phyloP scores from a whole-genome alignment of 1,284 basidiomycete species.

The Cystobasidiaceae sp. region DNA sequence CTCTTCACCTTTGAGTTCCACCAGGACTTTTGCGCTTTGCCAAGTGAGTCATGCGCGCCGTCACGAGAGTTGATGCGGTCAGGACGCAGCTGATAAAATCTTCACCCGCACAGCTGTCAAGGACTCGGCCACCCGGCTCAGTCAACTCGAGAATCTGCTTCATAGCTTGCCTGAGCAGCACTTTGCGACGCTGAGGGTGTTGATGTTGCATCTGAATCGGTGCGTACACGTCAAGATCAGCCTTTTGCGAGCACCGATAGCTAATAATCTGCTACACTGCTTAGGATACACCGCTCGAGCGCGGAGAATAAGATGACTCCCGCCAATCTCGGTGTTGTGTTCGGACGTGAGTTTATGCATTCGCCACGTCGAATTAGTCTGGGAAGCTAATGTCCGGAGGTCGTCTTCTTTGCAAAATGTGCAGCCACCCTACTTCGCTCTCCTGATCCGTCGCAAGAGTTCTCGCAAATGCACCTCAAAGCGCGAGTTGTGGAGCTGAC shows the following conservation, averaged over 20 bases:
- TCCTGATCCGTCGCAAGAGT: slow-evolving; percentile 76
- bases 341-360: slow-evolving; percentile 72
- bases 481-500: slow-evolving; percentile 66
- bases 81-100: not conserved
- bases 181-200: slow-evolving; percentile 71
- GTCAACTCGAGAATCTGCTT: slow-evolving; percentile 63
- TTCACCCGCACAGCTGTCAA: slow-evolving; percentile 52
- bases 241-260: not conserved
- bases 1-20: slow-evolving; percentile 86
- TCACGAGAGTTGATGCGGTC: not conserved
- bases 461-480: slow-evolving; percentile 65
- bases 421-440: slow-evolving; percentile 90
- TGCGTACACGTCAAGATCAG: slow-evolving; percentile 44
- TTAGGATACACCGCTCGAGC: slow-evolving; percentile 63
- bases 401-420: no score
- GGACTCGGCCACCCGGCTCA: slow-evolving; percentile 58
- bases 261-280: not conserved
- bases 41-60: slow-evolving; percentile 49
- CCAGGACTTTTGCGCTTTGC: slow-evolving; percentile 75
- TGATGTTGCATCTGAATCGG: slow-evolving; percentile 85
- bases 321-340: slow-evolving; percentile 97
- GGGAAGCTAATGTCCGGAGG: no score
- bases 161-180: slow-evolving; percentile 76
- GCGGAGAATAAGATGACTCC: slow-evolving; percentile 88
- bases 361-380: not conserved